Conservation (phyloP, 768 basidiomycete genomes). For the Mycena capillaripes region DNA sequence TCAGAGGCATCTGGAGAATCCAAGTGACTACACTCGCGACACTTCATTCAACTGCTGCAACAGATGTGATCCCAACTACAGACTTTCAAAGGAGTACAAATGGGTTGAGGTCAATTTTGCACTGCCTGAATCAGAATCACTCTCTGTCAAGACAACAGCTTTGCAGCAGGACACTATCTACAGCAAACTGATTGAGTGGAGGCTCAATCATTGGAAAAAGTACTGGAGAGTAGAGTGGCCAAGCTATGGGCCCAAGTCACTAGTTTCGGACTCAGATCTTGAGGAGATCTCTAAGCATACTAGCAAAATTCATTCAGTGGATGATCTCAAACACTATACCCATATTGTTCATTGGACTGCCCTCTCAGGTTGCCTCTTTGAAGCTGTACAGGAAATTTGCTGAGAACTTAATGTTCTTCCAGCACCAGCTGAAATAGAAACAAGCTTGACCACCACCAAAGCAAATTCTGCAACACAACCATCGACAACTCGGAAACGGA, state of each 20-base stretch:
- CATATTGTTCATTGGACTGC: slow-evolving; percentile 12
- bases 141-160: neutral
- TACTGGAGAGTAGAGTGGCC: slow-evolving; percentile 23
- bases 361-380: slow-evolving; percentile 5
- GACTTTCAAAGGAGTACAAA: too few relatives aligned
- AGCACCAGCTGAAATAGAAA: neutral
- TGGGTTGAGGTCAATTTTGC: too few relatives aligned
- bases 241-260: slow-evolving; percentile 28
- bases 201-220: neutral
- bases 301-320: neutral
- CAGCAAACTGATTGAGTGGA: neutral
- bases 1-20: neutral
- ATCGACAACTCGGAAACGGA: neutral
- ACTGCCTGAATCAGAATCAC: too few relatives aligned
- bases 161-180: neutral
- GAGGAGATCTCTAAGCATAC: slow-evolving; percentile 7
- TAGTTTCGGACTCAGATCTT: slow-evolving; percentile 27
- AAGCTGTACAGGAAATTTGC: slow-evolving; percentile 6
- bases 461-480: too few relatives aligned
- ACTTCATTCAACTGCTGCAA: too few relatives aligned
- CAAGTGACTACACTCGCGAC: too few relatives aligned
- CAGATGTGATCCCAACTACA: too few relatives aligned
- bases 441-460: too few relatives aligned
- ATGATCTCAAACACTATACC: slow-evolving; percentile 6
- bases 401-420: neutral